Conservation (phyloP, 768 basidiomycete genomes). For the Pleurotus tuoliensis region DNA sequence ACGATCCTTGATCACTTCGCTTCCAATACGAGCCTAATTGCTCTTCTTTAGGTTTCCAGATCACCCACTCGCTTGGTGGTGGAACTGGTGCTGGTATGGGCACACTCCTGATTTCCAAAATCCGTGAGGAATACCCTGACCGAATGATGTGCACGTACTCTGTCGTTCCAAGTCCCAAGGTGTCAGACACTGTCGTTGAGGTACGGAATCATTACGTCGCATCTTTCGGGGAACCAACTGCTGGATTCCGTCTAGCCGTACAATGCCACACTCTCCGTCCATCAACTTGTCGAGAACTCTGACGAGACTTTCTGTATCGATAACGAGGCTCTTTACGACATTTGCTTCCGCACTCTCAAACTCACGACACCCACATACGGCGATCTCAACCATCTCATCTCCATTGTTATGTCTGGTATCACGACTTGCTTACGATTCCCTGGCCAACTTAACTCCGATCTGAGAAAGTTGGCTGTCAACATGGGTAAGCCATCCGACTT, state of each 20-base stretch:
- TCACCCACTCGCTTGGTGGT: slow-evolving; percentile 97
- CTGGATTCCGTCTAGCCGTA: slow-evolving; percentile 62
- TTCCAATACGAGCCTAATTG: slow-evolving; percentile 3
- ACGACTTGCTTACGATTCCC: slow-evolving; percentile 99
- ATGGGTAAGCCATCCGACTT: slow-evolving; percentile 65
- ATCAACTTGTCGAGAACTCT: slow-evolving; percentile 99
- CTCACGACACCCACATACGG: slow-evolving; percentile 94
- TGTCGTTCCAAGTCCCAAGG: slow-evolving; percentile 95
- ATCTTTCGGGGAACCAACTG: no score
- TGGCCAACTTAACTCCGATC: slow-evolving; percentile 98
- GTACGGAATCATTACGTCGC: slow-evolving; percentile 27
- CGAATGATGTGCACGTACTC: slow-evolving; percentile 99
- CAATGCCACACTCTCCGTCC: slow-evolving; percentile 97
- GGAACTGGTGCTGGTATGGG: slow-evolving; percentile 99
- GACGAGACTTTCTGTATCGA: slow-evolving; percentile 99
- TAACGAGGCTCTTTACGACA: slow-evolving; percentile 98
- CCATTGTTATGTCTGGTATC: slow-evolving; percentile 97
- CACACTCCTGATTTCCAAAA: slow-evolving; percentile 97
- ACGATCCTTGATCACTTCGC: slow-evolving; percentile 17
- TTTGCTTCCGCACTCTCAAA: slow-evolving; percentile 98
- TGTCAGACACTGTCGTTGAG: slow-evolving; percentile 98
- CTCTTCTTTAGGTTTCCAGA: slow-evolving; percentile 78
- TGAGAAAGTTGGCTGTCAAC: slow-evolving; percentile 98
- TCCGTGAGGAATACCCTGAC: slow-evolving; percentile 98
- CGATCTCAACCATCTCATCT: slow-evolving; percentile 97